Percentiles rank a stretch among this genome's conserved stretches.
Conservation (phyloP, 768 basidiomycete genomes). For the Auriscalpium vulgare region DNA sequence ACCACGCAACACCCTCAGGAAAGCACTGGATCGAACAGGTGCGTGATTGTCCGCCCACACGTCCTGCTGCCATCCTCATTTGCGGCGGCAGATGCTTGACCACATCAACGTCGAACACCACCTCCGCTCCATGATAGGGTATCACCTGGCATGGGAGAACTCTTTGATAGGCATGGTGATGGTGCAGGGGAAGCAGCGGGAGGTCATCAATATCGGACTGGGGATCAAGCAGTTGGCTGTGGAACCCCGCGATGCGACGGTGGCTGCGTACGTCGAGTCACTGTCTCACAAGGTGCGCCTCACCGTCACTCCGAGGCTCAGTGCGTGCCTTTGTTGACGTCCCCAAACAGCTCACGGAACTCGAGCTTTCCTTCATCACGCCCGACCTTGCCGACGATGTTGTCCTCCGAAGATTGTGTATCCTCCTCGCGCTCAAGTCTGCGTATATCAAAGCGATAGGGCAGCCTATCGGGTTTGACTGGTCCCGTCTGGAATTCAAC, state of each 20-base stretch:
- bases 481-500: constrained; percentile 75
- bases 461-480: constrained; percentile 75
- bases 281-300: constrained; percentile 62
- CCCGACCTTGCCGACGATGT: constrained; percentile 51
- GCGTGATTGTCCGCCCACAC: constrained; percentile 8
- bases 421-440: constrained; percentile 71
- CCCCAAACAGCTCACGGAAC: constrained; percentile 33
- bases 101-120: constrained; percentile 43
- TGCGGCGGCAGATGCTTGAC: constrained; percentile 38
- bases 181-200: constrained; percentile 67
- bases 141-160: constrained; percentile 60
- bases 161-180: constrained; percentile 80
- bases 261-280: constrained; percentile 63
- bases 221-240: constrained; percentile 63
- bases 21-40: constrained; percentile 85
- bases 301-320: neutral
- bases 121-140: constrained; percentile 71
- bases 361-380: constrained; percentile 46
- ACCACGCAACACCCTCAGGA: constrained; percentile 48
- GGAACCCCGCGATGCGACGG: constrained; percentile 50
- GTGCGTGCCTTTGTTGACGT: neutral
- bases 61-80: neutral
- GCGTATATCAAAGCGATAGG: constrained; percentile 83
- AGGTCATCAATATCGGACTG: constrained; percentile 78
- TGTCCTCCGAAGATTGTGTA: constrained; percentile 65